Base-by-base conservation (phyloP, 306 rosid species). In the Dalbergia cochinchinensis region DNA sequence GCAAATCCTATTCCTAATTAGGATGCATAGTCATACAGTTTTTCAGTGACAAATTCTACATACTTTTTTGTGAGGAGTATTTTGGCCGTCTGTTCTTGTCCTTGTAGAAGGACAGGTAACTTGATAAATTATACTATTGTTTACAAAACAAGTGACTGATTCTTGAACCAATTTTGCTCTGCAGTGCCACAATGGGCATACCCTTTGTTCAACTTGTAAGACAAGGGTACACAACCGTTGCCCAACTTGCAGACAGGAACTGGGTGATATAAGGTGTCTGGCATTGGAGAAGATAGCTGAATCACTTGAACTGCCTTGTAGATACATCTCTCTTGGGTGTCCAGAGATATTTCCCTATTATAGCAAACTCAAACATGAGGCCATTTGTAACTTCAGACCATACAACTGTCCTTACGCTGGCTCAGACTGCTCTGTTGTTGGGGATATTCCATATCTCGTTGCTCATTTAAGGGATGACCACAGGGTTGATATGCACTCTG, bases 401-500 rank as follows among this genome's bases (percentile, higher is more conserved):
- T 89, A 89, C 79, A 89, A 83, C 76, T 91, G 96, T 72, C 96
- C 96, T 11, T 89, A 89, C 55, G 93, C 96, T 18, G 93, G 96
- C 16, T 91, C 96, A 53, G 96, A 91, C 74, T 91, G 96, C 83
- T 89, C 93, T n/a, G 71, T 82, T 50, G 86, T 81, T 65, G 96
- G 96, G 39, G 89, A 91, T 68, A 91, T 89, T 73, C 86, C 93
- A 8, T 83, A 71, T 65, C 96, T 89, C 70, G 93, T 91, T 63
- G 45, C 89, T 35, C 96, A 91, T 77, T 85, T 91, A 74, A 85
- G 93, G 71, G 93, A 91, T 70, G 91, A 91, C 68, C 96, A 91
- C 87, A 89, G 88, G 78, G 96, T 91, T 79, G 96, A 91, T 74
- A 91, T 91, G 96, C 96, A 91, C 74, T 87, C 93, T n/a, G 93